Conservation (phyloP, 768 basidiomycete genomes). For the Kwoniella newhampshirensis region DNA sequence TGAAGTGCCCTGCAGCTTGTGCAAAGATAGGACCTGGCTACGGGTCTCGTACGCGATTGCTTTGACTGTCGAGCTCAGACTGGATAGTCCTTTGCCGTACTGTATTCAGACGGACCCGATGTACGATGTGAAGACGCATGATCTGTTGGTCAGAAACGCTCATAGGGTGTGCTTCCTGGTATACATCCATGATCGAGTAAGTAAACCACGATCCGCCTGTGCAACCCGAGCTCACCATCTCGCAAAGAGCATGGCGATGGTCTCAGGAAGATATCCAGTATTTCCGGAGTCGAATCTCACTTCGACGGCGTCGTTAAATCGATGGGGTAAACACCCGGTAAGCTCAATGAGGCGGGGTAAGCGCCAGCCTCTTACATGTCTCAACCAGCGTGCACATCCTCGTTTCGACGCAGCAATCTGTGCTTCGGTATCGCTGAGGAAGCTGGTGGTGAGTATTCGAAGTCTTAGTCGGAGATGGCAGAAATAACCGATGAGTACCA, state of each 20-base stretch:
- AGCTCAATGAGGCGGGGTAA: neutral
- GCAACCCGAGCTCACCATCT: neutral
- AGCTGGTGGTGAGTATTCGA: conserved; percentile 17
- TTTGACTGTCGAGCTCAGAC: conserved; percentile 12
- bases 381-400: conserved; percentile 6
- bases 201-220: neutral
- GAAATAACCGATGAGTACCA: too few relatives aligned
- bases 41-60: conserved; percentile 22
- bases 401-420: conserved; percentile 11
- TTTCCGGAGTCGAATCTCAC: conserved; percentile 15
- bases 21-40: conserved; percentile 16
- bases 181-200: conserved; percentile 21
- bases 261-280: conserved; percentile 19
- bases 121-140: conserved; percentile 4
- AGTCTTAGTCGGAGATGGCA: too few relatives aligned
- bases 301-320: conserved; percentile 8
- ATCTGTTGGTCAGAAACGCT: conserved; percentile 19
- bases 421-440: conserved; percentile 19
- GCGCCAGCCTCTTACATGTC: too few relatives aligned
- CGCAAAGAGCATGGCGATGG: conserved; percentile 24
- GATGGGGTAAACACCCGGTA: conserved; percentile 16
- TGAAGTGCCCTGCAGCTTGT: conserved; percentile 11
- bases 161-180: conserved; percentile 15
- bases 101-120: conserved; percentile 16
- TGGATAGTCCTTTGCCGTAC: conserved; percentile 17